Evolutionary conservation across 2,329 filamentous ascomycete genomes (phyloP).

Genomic region (Alternaria rosae): DNA sequence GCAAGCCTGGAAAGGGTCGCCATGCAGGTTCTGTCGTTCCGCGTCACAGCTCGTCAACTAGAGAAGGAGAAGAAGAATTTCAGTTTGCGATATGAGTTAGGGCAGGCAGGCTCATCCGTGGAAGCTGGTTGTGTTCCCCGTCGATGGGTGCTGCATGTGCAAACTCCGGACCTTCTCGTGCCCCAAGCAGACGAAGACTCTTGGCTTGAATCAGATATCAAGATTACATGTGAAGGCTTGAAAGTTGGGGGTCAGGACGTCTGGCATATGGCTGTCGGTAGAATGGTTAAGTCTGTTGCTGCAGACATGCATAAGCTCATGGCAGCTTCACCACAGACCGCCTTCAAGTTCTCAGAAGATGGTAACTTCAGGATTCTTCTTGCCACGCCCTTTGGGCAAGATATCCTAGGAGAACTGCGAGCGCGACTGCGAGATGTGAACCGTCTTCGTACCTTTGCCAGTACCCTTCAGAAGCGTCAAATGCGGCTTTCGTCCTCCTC

Average conservation of each 20-base stretch:
- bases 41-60: constrained; percentile 36
- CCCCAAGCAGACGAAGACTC: constrained; percentile 27
- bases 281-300: constrained; percentile 46
- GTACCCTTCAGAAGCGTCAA: constrained; percentile 66
- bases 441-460: constrained; percentile 73
- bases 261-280: constrained; percentile 52
- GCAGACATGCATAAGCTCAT: constrained; percentile 50
- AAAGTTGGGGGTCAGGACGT: constrained; percentile 39
- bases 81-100: constrained; percentile 28
- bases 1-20: constrained; percentile 50
- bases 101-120: constrained; percentile 10
- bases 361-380: constrained; percentile 71
- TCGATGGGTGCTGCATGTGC: constrained; percentile 40
- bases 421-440: constrained; percentile 71
- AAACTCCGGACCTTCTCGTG: constrained; percentile 37
- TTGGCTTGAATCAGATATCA: constrained; percentile 41
- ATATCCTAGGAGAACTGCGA: constrained; percentile 66
- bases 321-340: constrained; percentile 60
- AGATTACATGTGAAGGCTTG: constrained; percentile 44
- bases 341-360: constrained; percentile 68
- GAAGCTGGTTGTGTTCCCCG: constrained; percentile 18
- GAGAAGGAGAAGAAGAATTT: constrained; percentile 31
- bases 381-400: constrained; percentile 64
- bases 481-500: constrained; percentile 67
- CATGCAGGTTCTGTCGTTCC: constrained; percentile 44